Evolutionary conservation across 306 rosid genomes (phyloP), one percentile per base, ranked within the genome.

Genomic region (Arachis hypogaea): DNA sequence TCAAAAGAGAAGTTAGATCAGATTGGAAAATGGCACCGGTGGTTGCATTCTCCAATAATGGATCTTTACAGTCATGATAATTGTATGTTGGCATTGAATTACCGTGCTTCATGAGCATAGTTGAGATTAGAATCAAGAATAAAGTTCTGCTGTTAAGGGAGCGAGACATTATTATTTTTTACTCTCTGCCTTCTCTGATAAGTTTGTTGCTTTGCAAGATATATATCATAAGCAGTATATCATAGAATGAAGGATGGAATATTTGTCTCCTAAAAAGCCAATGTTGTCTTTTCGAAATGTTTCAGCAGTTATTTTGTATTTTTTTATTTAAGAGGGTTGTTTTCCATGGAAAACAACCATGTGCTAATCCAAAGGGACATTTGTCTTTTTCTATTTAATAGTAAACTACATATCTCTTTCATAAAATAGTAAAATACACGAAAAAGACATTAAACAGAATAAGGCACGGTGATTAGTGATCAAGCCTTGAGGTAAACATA

Each of bases 1-100:
- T 33, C 72, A 74, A 55, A 12, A 74, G 59, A 66, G 56, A 29
- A 29, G 66, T 44, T 16, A 74, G 72, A n/a, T 64, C 46, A 8
- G 59, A 43, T 12, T 55, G 12, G 58, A 54, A 65, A 11, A 49
- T 49, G 16, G 40, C 14, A 41, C 43, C 63, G 47, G 49, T 12
- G 12, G 47, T 14, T 62, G 55, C 43, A 14, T 40, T 51, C 6
- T 28, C 16, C 8, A 30, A 12, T 33, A 33, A 2, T 40, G 54
- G 70, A 63, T 63, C 33, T 11, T 50, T 6, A 51, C 78, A 73
- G 29, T 7, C n/a, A 55, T 63, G 45, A 5, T 6, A 41, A 18
- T 38, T 56, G 63, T 40, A 51, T 43, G 78, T 11, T 51, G 68
- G 59, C 54, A 38, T 11, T 14, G 70, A 51, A 66, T 41, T 54